Percentiles rank a stretch among this genome's conserved stretches.
phyloP scores from a whole-genome alignment of 768 basidiomycete species.

The Serpula lacrymans region DNA sequence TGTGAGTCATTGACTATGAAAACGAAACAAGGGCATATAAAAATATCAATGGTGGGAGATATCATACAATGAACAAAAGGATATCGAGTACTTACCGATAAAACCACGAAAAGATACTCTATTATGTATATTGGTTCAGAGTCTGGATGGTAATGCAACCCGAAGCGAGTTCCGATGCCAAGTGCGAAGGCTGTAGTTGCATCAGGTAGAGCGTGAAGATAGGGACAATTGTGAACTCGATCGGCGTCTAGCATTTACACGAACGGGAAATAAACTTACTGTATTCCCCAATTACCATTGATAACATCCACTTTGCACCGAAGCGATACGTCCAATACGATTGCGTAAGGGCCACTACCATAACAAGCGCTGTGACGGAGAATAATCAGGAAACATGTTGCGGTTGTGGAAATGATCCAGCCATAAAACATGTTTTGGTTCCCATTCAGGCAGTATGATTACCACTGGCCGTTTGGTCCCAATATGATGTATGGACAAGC shows the following conservation, averaged over 20 bases:
- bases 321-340: conserved; percentile 39
- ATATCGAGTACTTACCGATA: conserved; percentile 43
- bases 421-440: no score
- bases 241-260: no score
- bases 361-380: conserved; percentile 36
- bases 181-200: conserved; percentile 51
- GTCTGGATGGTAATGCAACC: conserved; percentile 50
- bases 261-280: conserved; percentile 36
- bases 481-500: no score
- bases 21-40: conserved; percentile 22
- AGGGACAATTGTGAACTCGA: no score
- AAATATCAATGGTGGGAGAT: not conserved
- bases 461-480: no score
- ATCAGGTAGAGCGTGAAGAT: no score
- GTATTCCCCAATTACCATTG: conserved; percentile 59
- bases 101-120: conserved; percentile 57
- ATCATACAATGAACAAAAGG: not conserved
- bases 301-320: conserved; percentile 56
- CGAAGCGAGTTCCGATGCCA: conserved; percentile 56
- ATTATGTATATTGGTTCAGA: conserved; percentile 50
- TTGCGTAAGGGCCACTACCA: conserved; percentile 42
- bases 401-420: not conserved
- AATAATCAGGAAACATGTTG: not conserved
- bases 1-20: not conserved
- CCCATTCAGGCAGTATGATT: conserved; percentile 6